Percentiles rank a stretch among this genome's conserved stretches.
These are phyloP conservation scores for Beauveria brongniartii DNA, from an alignment of 2,329 filamentous ascomycete species.

Conservation along the genomic window DNA sequence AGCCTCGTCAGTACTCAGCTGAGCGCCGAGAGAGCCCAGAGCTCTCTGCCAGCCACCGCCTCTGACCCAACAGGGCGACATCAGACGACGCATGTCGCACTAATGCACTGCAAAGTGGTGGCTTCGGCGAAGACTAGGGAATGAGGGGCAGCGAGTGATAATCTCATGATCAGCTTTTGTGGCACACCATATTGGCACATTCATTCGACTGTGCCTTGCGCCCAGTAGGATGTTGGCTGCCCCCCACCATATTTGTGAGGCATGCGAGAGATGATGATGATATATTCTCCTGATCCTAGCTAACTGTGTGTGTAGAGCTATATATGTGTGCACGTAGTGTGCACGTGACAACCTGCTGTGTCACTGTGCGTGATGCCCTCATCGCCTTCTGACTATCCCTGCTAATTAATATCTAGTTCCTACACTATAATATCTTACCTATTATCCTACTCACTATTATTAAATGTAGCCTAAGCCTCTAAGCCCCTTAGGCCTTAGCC, in stretches of 20 bases:
- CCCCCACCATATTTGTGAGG: not conserved
- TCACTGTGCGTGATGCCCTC: too few relatives aligned
- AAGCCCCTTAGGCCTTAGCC: too few relatives aligned
- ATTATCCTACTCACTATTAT: too few relatives aligned
- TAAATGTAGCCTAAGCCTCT: too few relatives aligned
- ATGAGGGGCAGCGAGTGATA: not conserved
- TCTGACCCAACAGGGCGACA: not conserved
- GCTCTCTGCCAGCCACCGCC: not conserved
- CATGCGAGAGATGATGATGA: too few relatives aligned
- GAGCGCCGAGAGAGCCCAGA: not conserved
- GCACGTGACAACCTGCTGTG: too few relatives aligned
- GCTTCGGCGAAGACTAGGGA: not conserved
- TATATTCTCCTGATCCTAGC: too few relatives aligned
- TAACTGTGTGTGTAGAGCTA: too few relatives aligned
- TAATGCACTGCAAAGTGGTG: not conserved
- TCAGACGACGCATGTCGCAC: not conserved
- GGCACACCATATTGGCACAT: not conserved
- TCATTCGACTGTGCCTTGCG: not conserved
- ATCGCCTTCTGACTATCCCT: too few relatives aligned
- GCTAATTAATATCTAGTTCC: too few relatives aligned
- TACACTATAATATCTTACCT: too few relatives aligned
- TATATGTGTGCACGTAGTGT: too few relatives aligned
- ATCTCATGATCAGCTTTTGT: not conserved
- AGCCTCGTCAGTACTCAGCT: conserved; percentile 1
- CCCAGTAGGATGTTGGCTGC: not conserved